Base-by-base conservation (phyloP, 1,284 basidiomycete species). In the Ustilago sp. region DNA sequence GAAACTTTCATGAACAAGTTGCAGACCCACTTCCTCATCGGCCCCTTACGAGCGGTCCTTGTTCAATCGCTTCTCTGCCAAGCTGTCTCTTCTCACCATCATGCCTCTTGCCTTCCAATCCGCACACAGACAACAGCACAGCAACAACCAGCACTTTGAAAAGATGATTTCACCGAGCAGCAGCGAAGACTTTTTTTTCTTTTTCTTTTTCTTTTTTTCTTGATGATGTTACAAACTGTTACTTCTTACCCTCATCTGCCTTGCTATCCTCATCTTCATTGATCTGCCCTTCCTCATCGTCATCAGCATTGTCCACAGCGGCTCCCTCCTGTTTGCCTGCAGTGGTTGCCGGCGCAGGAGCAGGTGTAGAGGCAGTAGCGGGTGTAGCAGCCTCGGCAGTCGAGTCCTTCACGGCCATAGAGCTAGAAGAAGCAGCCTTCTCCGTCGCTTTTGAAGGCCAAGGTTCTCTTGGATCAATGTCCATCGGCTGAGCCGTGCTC, bases 221-320 rank as follows among this genome's bases (percentile, higher is more conserved):
- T 50, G 28, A 13, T 31, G 8, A 53, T 23, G 12, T 41, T 35
- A 31, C 36, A 39, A 41, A 23, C 54, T 15, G 15, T 57, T 41
- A 57, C 55, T 57, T 57, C 55, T 57, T 43, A 11, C n/a, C 32
- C 8, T 48, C 47, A 48, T 48, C 47, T 9, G 19, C 47, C 47
- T 31, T 48, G 39, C 13, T 17, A 54, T 39, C 38, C 34, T 39
- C 36, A 23, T 55, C 54, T 17, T 55, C 54, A 19, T 55, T 35
- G 19, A 55, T 55, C 38, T 55, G 54, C 5, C 54, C 54, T 11
- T 55, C 54, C 31, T 55, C 54, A 23, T 55, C 54, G 36, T 55
- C 54, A 43, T 59, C 57, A 36, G 32, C 57, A 12, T 50, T 43
- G n/a, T 23, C 57, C 3, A 8, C 45, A 5, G 55, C 41, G 34